These are phyloP conservation scores for Fusarium bulbicola DNA, from an alignment of 2,329 filamentous ascomycete genomes.

Conservation along the genomic window DNA sequence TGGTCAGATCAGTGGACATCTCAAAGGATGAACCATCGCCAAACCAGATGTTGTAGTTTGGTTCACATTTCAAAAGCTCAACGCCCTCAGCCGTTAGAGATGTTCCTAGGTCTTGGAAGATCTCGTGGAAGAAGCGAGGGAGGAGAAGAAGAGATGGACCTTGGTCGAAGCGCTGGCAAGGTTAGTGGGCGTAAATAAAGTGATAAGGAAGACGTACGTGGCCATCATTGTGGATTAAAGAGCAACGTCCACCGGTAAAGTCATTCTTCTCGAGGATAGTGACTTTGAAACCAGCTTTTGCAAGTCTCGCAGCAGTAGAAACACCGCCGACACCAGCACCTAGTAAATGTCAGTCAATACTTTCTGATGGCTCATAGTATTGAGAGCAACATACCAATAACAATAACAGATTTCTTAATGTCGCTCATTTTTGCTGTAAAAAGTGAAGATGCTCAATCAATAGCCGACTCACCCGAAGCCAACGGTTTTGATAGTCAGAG, in stretches of 20 bases:
- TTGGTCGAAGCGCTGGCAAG: conserved; percentile 73
- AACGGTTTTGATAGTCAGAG: conserved; percentile 14
- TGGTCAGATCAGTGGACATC: conserved; percentile 72
- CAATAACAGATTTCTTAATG: conserved; percentile 40
- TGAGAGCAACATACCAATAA: conserved; percentile 35
- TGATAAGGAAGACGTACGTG: conserved; percentile 40
- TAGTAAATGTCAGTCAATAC: conserved; percentile 30
- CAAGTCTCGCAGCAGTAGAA: conserved; percentile 75
- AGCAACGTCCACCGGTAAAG: conserved; percentile 77
- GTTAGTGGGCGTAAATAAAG: not conserved
- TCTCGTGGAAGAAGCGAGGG: conserved; percentile 74
- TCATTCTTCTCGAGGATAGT: conserved; percentile 81
- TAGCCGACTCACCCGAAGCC: not conserved
- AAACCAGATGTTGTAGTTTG: conserved; percentile 81
- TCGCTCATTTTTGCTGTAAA: conserved; percentile 15
- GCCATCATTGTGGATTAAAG: conserved; percentile 67
- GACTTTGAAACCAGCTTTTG: conserved; percentile 75
- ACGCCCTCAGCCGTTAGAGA: conserved; percentile 72
- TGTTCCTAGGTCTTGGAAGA: conserved; percentile 74
- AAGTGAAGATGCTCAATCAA: not conserved
- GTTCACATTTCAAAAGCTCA: conserved; percentile 74
- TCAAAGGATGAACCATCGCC: conserved; percentile 71
- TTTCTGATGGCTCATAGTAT: not conserved
- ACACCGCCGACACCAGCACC: conserved; percentile 78
- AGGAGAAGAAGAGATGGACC: conserved; percentile 78